Percentiles rank a stretch among this genome's conserved stretches.
Evolutionary conservation across 2,329 filamentous ascomycete genomes (phyloP).

Genomic region (Sarocladium strictum): DNA sequence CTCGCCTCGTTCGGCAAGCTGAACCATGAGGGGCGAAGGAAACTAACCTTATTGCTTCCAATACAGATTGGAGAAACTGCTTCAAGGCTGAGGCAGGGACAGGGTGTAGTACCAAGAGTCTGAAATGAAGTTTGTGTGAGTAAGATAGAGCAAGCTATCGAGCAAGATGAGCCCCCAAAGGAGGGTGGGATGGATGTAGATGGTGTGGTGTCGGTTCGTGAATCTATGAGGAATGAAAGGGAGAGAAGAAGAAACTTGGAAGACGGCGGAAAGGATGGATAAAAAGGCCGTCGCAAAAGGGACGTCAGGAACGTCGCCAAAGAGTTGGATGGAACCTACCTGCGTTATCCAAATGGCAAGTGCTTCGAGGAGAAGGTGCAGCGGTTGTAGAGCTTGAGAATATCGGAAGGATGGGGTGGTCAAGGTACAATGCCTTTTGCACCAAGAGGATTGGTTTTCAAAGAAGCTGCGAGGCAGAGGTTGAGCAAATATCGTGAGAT

Average conservation of each 20-base stretch:
- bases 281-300: neutral
- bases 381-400: no score
- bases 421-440: no score
- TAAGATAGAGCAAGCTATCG: slow-evolving; percentile 55
- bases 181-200: slow-evolving; percentile 11
- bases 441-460: neutral
- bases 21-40: neutral
- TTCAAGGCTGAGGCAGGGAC: slow-evolving; percentile 23
- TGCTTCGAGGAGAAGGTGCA: slow-evolving; percentile 3
- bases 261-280: slow-evolving; percentile 7
- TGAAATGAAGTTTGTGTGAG: slow-evolving; percentile 51
- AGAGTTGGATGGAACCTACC: slow-evolving; percentile 8
- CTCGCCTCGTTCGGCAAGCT: neutral
- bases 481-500: slow-evolving; percentile 7
- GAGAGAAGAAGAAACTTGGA: slow-evolving; percentile 12
- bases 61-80: neutral
- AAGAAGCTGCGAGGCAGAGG: neutral
- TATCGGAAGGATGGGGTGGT: slow-evolving; percentile 14
- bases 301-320: neutral
- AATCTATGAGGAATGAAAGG: slow-evolving; percentile 38
- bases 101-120: slow-evolving; percentile 44
- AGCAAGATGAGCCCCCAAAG: slow-evolving; percentile 45
- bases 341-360: slow-evolving; percentile 14
- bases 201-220: slow-evolving; percentile 22
- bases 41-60: neutral